These are phyloP conservation scores for Silene conica DNA, from an alignment of 148 eudicot genomes.

Conservation along the genomic window DNA sequence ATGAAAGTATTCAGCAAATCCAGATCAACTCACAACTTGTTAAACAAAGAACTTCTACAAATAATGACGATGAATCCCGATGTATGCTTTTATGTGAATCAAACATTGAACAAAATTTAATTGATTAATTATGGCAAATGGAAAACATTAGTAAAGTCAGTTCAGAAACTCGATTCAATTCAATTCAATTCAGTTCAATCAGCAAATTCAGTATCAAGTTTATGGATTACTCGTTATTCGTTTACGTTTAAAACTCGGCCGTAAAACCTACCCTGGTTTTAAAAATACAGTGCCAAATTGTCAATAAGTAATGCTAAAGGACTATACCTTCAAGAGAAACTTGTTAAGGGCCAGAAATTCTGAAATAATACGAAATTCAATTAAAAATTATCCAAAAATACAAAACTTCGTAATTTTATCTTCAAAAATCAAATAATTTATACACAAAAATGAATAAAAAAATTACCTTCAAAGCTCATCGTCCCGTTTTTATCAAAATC, in stretches of 20 bases:
- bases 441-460: no score
- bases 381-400: conserved; percentile 8
- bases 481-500: conserved; percentile 84
- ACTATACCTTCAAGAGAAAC: conserved; percentile 79
- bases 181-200: neutral
- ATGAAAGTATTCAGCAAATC: neutral
- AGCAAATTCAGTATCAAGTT: neutral
- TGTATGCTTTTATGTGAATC: neutral
- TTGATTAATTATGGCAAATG: neutral
- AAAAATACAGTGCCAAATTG: no score
- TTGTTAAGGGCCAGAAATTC: conserved; percentile 84
- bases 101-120: neutral
- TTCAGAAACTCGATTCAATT: neutral
- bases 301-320: neutral
- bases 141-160: neutral
- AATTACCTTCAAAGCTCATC: conserved; percentile 83
- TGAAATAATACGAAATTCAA: conserved; percentile 23
- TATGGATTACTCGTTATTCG: neutral
- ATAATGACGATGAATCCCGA: neutral
- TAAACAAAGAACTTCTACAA: neutral
- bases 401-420: neutral
- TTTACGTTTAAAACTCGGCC: neutral
- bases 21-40: neutral
- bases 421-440: neutral
- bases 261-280: no score